These are phyloP conservation scores for Cystoderma amianthinum DNA, from an alignment of 768 basidiomycete species.

Conservation along the genomic window DNA sequence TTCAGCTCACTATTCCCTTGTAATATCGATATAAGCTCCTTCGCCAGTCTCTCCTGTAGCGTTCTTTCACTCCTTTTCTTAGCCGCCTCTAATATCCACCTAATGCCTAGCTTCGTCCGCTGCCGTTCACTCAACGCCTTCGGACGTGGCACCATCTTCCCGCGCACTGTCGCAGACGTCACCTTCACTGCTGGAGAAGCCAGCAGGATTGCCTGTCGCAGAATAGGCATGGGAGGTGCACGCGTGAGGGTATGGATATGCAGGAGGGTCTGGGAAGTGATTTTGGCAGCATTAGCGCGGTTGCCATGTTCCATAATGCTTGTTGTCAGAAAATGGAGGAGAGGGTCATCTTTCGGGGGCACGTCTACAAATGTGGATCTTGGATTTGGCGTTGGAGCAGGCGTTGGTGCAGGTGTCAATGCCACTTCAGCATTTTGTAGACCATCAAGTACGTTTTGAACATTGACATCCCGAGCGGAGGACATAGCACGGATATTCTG, in stretches of 20 bases:
- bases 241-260: constrained; percentile 71
- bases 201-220: constrained; percentile 62
- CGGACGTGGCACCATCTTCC: constrained; percentile 63
- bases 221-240: constrained; percentile 71
- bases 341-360: constrained; percentile 70
- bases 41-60: constrained; percentile 66
- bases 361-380: constrained; percentile 36
- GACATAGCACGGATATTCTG: too few species aligned
- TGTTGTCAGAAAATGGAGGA: constrained; percentile 62
- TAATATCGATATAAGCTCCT: constrained; percentile 70
- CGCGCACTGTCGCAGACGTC: constrained; percentile 49
- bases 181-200: constrained; percentile 68
- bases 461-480: too few species aligned
- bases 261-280: constrained; percentile 55
- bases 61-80: constrained; percentile 49
- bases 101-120: constrained; percentile 60
- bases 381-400: not conserved
- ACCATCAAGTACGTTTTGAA: too few species aligned
- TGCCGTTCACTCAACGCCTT: constrained; percentile 77
- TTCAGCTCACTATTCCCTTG: constrained; percentile 51
- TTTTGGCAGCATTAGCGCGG: constrained; percentile 50
- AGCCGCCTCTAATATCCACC: constrained; percentile 64
- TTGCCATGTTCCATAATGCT: constrained; percentile 59
- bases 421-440: too few species aligned
- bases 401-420: too few species aligned